Evolutionary conservation across 768 basidiomycete genomes (phyloP), one percentile per base, ranked within the genome.

Genomic region (Russula sp.): DNA sequence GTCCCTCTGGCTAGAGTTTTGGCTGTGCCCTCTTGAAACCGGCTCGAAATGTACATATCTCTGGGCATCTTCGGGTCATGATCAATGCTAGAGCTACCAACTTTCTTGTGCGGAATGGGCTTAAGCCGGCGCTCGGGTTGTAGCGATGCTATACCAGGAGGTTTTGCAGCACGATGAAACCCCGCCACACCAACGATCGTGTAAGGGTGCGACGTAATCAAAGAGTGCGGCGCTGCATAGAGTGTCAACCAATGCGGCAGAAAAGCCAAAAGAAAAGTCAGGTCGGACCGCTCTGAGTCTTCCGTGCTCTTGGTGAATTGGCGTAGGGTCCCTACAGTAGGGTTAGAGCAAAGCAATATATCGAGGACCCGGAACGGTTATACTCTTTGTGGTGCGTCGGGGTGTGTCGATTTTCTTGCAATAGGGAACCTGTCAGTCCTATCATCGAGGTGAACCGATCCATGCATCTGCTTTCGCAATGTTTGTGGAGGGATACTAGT

Each of bases 201-300:
- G 31, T 64, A 64, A 9, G 58, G 54, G 7, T 27, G 58, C 40
- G 63, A 55, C 3, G 63, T 64, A 11, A 64, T 51, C 8, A 64
- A 27, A n/a, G 34, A 18, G 31, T 47, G 58, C 22, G 32, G 58
- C 11, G 22, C 58, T 64, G 42, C 35, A 49, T 14, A 22, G 37
- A 20, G 22, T 22, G 7, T 64, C 34, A 55, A 54, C 14, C 27
- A 13, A 32, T 31, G n/a, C 9, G 11, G 2, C 18, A 13, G 7
- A 31, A 32, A 55, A 53, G 6, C 8, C 8, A 52, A 52, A 49
- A 2, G 34, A 42, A 35, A 31, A 37, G 34, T 35, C 35, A 14
- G 39, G 35, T 53, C 39, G 22, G 18, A 63, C 62, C 47, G 7
- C 5, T 63, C 39, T 35, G 50, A 39, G 37, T 18, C 13, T 22